Conservation (phyloP, 306 rosid species). For the Cucurbita maxima region DNA sequence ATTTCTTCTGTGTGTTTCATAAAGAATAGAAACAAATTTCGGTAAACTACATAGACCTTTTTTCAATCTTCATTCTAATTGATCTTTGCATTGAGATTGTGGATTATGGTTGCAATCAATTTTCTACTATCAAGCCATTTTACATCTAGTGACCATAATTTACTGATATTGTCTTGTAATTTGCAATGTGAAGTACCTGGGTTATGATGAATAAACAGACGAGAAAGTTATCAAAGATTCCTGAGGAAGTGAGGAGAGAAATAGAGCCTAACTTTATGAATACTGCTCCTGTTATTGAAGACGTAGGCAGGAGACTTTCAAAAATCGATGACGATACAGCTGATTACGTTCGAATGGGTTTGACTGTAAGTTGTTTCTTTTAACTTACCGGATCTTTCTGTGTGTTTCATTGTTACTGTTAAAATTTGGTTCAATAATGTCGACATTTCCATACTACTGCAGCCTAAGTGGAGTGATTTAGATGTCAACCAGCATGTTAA, state of each 20-base stretch:
- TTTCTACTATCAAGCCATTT: not conserved
- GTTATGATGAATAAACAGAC: constrained; percentile 96
- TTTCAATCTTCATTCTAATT: not conserved
- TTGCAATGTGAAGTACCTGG: constrained; percentile 53
- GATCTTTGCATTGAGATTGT: not conserved
- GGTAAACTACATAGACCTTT: not conserved
- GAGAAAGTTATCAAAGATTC: constrained; percentile 74
- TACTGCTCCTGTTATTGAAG: constrained; percentile 65
- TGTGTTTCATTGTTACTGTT: not conserved
- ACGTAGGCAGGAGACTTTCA: constrained; percentile 57
- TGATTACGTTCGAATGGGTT: constrained; percentile 45
- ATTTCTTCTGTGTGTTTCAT: not conserved
- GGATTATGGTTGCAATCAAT: not conserved
- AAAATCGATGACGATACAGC: constrained; percentile 66
- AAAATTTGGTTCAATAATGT: not conserved
- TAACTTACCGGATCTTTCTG: not conserved
- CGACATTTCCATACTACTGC: constrained; percentile 13
- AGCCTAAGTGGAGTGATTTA: constrained; percentile 91
- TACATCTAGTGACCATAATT: not conserved
- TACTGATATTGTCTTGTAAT: not conserved
- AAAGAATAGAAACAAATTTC: not conserved
- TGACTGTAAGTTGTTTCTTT: constrained; percentile 45
- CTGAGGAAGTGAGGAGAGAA: constrained; percentile 76
- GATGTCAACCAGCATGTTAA: constrained; percentile 96
- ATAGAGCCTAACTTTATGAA: constrained; percentile 61